Conservation (phyloP, 2,329 filamentous ascomycete genomes). For the Epichloe festucae region DNA sequence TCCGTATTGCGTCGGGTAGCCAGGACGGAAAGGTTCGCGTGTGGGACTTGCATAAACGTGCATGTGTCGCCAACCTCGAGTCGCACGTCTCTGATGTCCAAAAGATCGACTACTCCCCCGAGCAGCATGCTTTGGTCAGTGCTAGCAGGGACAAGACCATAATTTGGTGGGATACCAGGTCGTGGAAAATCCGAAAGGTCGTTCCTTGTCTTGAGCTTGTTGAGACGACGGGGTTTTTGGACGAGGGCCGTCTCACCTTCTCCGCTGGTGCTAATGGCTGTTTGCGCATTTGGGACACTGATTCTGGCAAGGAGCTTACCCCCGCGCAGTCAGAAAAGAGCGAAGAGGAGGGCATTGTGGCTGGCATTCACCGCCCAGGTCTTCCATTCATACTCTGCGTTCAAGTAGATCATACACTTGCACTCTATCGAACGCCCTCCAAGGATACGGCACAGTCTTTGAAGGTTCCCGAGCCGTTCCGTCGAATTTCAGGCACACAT, state of each 20-base stretch:
- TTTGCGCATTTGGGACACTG: constrained; percentile 71
- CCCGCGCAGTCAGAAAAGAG: constrained; percentile 51
- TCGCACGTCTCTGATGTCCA: constrained; percentile 95
- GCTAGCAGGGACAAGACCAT: constrained; percentile 87
- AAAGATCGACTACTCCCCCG: constrained; percentile 66
- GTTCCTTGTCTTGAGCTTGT: constrained; percentile 76
- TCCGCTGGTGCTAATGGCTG: constrained; percentile 76
- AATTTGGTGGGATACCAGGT: constrained; percentile 77
- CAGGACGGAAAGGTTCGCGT: constrained; percentile 88
- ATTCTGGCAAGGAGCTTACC: constrained; percentile 67
- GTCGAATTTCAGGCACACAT: constrained; percentile 86
- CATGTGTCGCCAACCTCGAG: constrained; percentile 63
- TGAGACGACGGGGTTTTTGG: constrained; percentile 71
- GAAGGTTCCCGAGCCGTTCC: constrained; percentile 39
- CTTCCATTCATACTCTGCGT: constrained; percentile 65
- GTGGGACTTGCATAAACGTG: constrained; percentile 82
- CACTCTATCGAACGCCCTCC: constrained; percentile 48
- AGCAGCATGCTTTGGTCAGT: constrained; percentile 66
- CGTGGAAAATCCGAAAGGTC: constrained; percentile 72
- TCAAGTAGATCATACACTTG: constrained; percentile 79
- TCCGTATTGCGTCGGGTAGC: constrained; percentile 76
- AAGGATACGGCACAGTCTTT: constrained; percentile 22
- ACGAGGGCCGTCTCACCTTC: constrained; percentile 58
- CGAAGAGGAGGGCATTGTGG: constrained; percentile 56
- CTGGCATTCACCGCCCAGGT: constrained; percentile 51